These are phyloP conservation scores for Scedosporium boydii DNA, from an alignment of 2,329 filamentous ascomycete genomes.

Conservation along the genomic window DNA sequence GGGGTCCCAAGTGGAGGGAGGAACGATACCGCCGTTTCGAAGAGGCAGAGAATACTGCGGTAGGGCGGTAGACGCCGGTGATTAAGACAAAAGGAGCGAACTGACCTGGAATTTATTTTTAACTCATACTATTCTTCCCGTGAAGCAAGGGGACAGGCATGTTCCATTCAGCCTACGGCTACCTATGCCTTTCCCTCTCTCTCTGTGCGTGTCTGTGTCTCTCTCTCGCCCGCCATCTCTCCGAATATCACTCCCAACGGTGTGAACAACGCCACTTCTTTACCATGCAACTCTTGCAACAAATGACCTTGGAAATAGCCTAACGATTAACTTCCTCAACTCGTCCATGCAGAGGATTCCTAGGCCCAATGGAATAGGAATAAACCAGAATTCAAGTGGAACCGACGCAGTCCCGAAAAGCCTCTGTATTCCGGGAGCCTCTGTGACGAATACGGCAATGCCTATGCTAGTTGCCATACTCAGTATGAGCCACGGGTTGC, in stretches of 20 bases:
- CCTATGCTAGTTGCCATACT: conserved; percentile 35
- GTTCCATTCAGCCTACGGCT: too few relatives aligned
- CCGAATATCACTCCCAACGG: too few relatives aligned
- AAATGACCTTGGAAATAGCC: conserved; percentile 31
- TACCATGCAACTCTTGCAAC: conserved; percentile 41
- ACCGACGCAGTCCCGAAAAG: conserved; percentile 39
- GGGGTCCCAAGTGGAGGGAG: conserved; percentile 22
- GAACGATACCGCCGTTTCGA: conserved; percentile 17
- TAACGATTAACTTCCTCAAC: conserved; percentile 38
- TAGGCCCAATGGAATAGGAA: conserved; percentile 39
- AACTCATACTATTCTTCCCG: too few relatives aligned
- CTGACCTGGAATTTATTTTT: too few relatives aligned
- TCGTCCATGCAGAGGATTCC: conserved; percentile 43
- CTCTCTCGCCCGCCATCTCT: too few relatives aligned
- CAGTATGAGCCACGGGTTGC: conserved; percentile 39
- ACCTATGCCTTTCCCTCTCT: too few relatives aligned
- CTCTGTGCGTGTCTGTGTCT: too few relatives aligned
- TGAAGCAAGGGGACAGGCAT: too few relatives aligned
- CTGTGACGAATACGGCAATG: conserved; percentile 44
- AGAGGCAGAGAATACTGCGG: background rate
- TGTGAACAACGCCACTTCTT: background rate
- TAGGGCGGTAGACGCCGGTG: too few relatives aligned
- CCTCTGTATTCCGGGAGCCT: conserved; percentile 36
- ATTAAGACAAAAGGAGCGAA: background rate
- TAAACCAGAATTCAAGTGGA: conserved; percentile 41